Percentiles rank a stretch among this genome's conserved stretches.
Conservation (phyloP, 2,329 filamentous ascomycete genomes). For the Fusarium pseudocircinatum region DNA sequence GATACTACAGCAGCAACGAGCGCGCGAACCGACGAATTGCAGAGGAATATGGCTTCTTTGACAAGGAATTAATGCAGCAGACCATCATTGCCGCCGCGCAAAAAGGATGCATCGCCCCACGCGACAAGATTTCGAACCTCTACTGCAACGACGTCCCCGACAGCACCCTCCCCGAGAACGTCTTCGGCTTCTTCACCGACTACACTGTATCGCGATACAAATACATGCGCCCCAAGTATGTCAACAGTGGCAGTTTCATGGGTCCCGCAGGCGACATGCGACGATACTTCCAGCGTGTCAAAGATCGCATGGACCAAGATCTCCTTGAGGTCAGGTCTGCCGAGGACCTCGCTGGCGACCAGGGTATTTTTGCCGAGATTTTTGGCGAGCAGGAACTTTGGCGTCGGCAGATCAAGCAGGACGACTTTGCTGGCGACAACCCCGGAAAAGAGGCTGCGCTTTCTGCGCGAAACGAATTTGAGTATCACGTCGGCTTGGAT, state of each 20-base stretch:
- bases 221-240: conserved; percentile 42
- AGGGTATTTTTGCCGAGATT: conserved; percentile 46
- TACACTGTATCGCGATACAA: conserved; percentile 23
- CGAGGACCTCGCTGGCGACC: conserved; percentile 41
- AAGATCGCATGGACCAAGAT: conserved; percentile 41
- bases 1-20: conserved; percentile 39
- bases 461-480: conserved; percentile 29
- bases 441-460: conserved; percentile 21
- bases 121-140: conserved; percentile 38
- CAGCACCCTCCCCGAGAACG: conserved; percentile 34
- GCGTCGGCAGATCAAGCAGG: conserved; percentile 26
- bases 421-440: conserved; percentile 22
- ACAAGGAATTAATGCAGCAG: conserved; percentile 32
- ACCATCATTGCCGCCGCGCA: conserved; percentile 40
- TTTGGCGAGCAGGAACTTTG: conserved; percentile 44
- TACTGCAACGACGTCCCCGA: conserved; percentile 39
- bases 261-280: conserved; percentile 43
- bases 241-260: conserved; percentile 47
- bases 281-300: conserved; percentile 39
- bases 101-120: conserved; percentile 39
- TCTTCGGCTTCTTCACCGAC: conserved; percentile 40
- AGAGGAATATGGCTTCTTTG: conserved; percentile 31
- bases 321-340: conserved; percentile 18
- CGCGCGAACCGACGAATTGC: conserved; percentile 33
- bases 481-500: conserved; percentile 44